Evolutionary conservation across 2,329 filamentous ascomycete species (phyloP), one percentile per base, ranked within the genome.

Genomic region (Colletotrichum cereale): DNA sequence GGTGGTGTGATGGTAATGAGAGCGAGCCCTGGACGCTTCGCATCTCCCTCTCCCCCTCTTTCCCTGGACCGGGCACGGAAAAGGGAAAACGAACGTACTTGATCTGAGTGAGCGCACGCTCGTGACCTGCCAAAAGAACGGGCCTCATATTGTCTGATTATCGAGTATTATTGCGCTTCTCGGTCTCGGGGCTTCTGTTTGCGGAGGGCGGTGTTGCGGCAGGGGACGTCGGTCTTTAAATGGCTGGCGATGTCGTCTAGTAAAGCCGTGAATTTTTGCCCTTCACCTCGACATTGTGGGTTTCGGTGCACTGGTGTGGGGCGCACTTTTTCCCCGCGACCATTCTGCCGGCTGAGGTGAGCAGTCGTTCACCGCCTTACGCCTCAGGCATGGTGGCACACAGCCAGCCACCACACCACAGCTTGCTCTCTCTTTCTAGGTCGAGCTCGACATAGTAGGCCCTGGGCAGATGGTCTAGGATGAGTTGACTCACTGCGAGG

Each of bases 61-160:
- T 56, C 42, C 34, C 31, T 42, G 48, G 31, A 29, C 44, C 40
- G 44, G 34, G 26, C 14, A 48, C 38, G 52, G 48, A 55, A 62
- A 63, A 47, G n/a, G n/a, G n/a, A n/a, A n/a, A n/a, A n/a, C n/a
- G n/a, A 4, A 82, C 86, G 79, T 88, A 94, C 91, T 91, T 94
- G 84, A 98, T 96, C 85, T 98, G 95, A 82, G 94, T 97, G 84
- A 97, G 89, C 85, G 95, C 94, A 87, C 95, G 93, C 89, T 97
- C 95, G 91, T 99, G 96, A 84, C 96, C 96, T 83, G 94, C 92
- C 79, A 99, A 90, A 79, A 99, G 88, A 84, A 98, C 97, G 81
- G 96, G 96, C 87, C 96, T 94, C 96, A 99, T 99, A 74, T 84
- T 94, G 86, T 83, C 65, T 69, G 69, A 61, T 69, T 52, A 40